phyloP scores from a whole-genome alignment of 1,139 yeast species.

The Yamadazyma friedrichii region DNA sequence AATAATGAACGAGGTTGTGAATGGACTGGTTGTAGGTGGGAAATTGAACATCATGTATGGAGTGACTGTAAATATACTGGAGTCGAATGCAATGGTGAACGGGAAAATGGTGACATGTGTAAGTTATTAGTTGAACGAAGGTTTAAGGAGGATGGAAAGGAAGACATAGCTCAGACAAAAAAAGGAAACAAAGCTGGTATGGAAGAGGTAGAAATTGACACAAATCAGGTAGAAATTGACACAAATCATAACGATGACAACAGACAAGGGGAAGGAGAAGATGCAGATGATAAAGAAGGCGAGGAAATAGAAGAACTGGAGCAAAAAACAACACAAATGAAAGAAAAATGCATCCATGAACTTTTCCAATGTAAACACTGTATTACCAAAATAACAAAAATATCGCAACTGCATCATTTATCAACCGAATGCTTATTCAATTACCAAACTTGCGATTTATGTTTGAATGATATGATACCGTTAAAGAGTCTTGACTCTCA shows the following conservation, averaged over 20 bases:
- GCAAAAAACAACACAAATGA: neutral
- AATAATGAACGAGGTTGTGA: conserved; percentile 55
- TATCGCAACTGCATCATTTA: conserved; percentile 35
- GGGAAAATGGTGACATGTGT: conserved; percentile 15
- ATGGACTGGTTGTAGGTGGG: conserved; percentile 63
- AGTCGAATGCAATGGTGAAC: conserved; percentile 40
- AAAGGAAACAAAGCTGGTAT: neutral
- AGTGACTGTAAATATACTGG: conserved; percentile 53
- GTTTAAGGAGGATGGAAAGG: conserved; percentile 5
- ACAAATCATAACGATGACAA: neutral
- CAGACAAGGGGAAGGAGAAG: neutral
- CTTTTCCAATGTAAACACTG: conserved; percentile 42
- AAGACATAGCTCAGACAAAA: neutral
- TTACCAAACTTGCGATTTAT: conserved; percentile 37
- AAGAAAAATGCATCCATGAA: conserved; percentile 31
- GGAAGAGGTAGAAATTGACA: neutral
- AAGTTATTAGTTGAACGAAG: conserved; percentile 15
- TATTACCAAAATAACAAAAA: conserved; percentile 26
- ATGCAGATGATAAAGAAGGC: conserved; percentile 9
- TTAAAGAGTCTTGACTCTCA: conserved; percentile 32
- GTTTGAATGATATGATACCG: conserved; percentile 43
- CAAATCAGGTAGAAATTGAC: neutral
- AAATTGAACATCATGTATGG: conserved; percentile 50
- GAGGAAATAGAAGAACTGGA: conserved; percentile 13
- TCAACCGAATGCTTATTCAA: conserved; percentile 41